Evolutionary conservation across 305 asterid species (phyloP), one percentile per base, ranked within the genome.

Genomic region (Fraxinus greggii): DNA sequence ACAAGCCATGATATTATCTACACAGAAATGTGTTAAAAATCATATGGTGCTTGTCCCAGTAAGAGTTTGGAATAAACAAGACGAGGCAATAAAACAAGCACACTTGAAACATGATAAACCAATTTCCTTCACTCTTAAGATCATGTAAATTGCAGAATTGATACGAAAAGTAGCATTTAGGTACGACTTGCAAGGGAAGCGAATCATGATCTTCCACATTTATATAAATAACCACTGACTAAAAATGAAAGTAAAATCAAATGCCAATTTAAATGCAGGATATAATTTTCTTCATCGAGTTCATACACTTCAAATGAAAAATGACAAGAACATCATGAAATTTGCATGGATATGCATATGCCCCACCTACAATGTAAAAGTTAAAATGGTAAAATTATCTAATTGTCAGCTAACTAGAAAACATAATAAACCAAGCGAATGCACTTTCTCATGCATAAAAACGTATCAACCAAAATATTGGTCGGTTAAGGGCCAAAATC

Each of bases 1-100:
- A 95, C 98, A 32, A 92, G 79, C 98, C 98, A 95, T 32, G 98
- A 92, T 80, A 87, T 78, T 48, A 84, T 82, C 98, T 94, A 35
- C 77, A 77, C 32, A 23, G 1, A 8, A 54, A 54, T 4, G 32
- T 3, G 9, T 36, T 63, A 65, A 65, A 61, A 61, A 61, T 7
- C 31, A 23, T 21, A 21, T 61, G 15, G 7, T 61, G 15, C 31
- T 61, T 6, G 69, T 61, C 70, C 15, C 26, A 9, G 33, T 9
- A 63, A 63, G 72, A 63, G 17, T 9, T 42, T 23, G 17, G 28
- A 67, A 67, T 67, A 9, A 67, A 26, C 19, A 26, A 67, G 8
- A 26, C 19, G 21, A 67, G 7, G 4, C 0, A 69, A 29, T 5
- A 28, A 69, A 69, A 15, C 21, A 1, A 9, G 73, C 23, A 69